Evolutionary conservation across 75 land plant genomes (phyloP).

Genomic region (Selaginella tamariscina): DNA sequence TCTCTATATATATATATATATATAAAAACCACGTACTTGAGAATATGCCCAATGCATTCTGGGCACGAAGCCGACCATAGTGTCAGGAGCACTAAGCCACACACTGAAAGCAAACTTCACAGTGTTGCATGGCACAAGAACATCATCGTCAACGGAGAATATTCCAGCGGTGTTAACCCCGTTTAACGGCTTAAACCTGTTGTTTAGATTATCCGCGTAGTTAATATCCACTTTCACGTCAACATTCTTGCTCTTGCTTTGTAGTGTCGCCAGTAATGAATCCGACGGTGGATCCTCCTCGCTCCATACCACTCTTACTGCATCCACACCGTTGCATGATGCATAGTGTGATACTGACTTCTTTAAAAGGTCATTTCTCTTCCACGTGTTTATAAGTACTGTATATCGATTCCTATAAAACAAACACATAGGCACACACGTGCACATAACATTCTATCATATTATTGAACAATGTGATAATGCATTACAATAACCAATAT

Average conservation of each 20-base stretch:
- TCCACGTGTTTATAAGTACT: slow-evolving; percentile 92
- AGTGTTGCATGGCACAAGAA: slow-evolving; percentile 69
- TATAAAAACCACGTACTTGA: slow-evolving; percentile 24
- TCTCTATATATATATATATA: no score
- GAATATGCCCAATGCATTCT: slow-evolving; percentile 73
- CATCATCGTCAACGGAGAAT: slow-evolving; percentile 95
- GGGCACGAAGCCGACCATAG: slow-evolving; percentile 99
- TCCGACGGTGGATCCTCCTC: slow-evolving; percentile 65
- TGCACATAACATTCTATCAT: no score
- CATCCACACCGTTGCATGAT: slow-evolving; percentile 51
- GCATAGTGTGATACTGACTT: slow-evolving; percentile 74
- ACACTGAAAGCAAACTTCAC: slow-evolving; percentile 73
- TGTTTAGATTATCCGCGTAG: slow-evolving; percentile 75
- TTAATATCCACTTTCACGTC: slow-evolving; percentile 63
- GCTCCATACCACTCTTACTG: slow-evolving; percentile 93
- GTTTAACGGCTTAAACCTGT: slow-evolving; percentile 76
- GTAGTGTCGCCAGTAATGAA: slow-evolving; percentile 26
- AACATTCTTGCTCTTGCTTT: slow-evolving; percentile 16
- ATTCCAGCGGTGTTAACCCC: slow-evolving; percentile 62
- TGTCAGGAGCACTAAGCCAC: slow-evolving; percentile 75
- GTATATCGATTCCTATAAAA: slow-evolving; percentile 66
- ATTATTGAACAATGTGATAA: no score
- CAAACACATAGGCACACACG: no score
- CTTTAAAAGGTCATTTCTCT: slow-evolving; percentile 69
- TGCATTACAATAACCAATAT: no score